A percentile compares a stretch with the other conserved stretches of the same genome.
Evolutionary conservation across 2,329 filamentous ascomycete genomes (phyloP).

Genomic region (Alternaria incomplexa): DNA sequence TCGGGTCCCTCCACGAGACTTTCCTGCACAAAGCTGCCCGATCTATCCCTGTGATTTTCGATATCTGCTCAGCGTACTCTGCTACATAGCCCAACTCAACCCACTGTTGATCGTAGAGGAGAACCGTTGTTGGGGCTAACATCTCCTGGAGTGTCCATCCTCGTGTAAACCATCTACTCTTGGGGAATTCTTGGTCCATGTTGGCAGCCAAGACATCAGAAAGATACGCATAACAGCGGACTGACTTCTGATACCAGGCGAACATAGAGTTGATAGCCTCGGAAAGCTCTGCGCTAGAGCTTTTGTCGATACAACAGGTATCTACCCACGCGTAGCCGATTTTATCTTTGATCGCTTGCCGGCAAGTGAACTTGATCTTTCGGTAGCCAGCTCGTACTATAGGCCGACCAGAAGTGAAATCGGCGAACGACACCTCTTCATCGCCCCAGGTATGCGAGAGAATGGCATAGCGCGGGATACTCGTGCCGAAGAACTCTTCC

Average conservation of each 20-base stretch:
- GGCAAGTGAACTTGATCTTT: neutral
- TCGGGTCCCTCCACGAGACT: too few species aligned
- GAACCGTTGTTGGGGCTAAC: neutral
- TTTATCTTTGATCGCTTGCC: neutral
- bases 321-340: slow-evolving; percentile 6
- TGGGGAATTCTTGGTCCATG: neutral
- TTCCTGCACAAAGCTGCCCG: too few species aligned
- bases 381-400: neutral
- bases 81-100: neutral
- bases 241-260: slow-evolving; percentile 1
- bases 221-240: slow-evolving; percentile 9
- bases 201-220: neutral
- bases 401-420: neutral
- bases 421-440: neutral
- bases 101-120: neutral
- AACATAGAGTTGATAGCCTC: slow-evolving; percentile 11
- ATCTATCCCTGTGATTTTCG: neutral
- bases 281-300: slow-evolving; percentile 5
- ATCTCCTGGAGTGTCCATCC: slow-evolving; percentile 4
- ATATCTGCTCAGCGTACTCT: neutral
- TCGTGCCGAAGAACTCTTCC: neutral
- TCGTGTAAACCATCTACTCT: slow-evolving; percentile 1
- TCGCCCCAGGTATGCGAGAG: neutral
- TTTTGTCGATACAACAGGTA: slow-evolving; percentile 14
- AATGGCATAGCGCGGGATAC: neutral